phyloP scores from a whole-genome alignment of 352 stramenopile genomes.

The Pythium folliculosum region DNA sequence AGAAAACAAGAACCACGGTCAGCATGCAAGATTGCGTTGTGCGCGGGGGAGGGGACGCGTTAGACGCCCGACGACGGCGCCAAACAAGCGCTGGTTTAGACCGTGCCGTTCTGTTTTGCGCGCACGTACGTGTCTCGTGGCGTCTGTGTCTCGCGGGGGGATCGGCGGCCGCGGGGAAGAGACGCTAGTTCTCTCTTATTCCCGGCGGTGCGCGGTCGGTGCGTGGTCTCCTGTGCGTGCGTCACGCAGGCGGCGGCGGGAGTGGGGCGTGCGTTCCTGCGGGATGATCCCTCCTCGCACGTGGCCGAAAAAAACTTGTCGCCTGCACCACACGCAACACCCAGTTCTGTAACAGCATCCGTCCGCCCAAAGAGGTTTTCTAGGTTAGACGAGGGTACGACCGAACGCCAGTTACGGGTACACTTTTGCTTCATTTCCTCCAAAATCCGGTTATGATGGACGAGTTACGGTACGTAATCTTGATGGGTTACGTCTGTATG shows the following conservation, averaged over 20 bases:
- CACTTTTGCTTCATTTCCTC: background rate
- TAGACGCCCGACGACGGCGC: background rate
- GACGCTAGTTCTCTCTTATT: background rate
- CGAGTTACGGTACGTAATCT: background rate
- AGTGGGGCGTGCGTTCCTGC: background rate
- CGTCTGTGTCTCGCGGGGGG: too few relatives aligned
- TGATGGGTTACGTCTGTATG: too few relatives aligned
- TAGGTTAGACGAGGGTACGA: constrained; percentile 8
- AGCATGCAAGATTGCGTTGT: background rate
- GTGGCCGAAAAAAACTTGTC: constrained; percentile 19
- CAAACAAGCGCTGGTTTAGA: background rate
- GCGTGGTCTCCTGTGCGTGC: background rate
- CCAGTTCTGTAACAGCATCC: constrained; percentile 23
- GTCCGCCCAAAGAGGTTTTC: constrained; percentile 1
- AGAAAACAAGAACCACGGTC: background rate
- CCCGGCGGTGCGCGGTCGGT: background rate
- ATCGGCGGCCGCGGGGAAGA: background rate
- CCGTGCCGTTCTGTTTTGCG: too few relatives aligned
- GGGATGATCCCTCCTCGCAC: constrained; percentile 2
- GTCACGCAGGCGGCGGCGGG: background rate
- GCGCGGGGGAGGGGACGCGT: background rate
- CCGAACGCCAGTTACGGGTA: constrained; percentile 11
- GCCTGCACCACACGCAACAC: constrained; percentile 16
- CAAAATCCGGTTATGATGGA: background rate
- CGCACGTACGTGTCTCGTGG: too few relatives aligned